Evolutionary conservation across 179 eudicot genomes (phyloP), one percentile per base, ranked within the genome.

Genomic region (Drosera spatulata): DNA sequence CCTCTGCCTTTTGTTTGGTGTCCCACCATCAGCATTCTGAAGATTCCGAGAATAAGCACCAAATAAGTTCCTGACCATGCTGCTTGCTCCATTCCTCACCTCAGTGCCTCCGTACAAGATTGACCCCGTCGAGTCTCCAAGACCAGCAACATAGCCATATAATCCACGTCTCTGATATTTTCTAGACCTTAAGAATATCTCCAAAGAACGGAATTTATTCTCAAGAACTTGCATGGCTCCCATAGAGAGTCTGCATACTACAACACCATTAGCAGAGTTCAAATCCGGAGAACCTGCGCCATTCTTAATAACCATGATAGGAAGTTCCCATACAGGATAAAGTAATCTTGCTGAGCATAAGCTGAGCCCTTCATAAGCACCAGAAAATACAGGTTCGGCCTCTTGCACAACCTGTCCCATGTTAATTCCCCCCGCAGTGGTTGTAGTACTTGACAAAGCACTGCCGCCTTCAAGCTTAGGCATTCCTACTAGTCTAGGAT

Each of bases 391-490:
- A 61, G 99, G 99, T 71, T 90, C 96, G 39, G 97, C 99, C 73
- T 90, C 97, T 71, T 94, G 97, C 70, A 94, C 97, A 64, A 94
- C 99, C 68, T 94, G 99, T 15, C 99, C 99, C 99, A 94, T 94
- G 77, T 97, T 89, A 78, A 93, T 89, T 14, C 99, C 96, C 58
- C 93, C 95, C 59, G 91, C 79, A 64, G 84, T 79, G 59, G 93
- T 80, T 77, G 95, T 85, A 40, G 88, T 79, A 71, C 76, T 85
- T 40, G 97, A 77, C 59, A 94, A 74, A 45, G 88, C 96, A 75
- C 82, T 85, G 64, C 76, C 79, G 64, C 96, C 99, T 75, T 94
- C 99, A 47, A 94, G 86, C 58, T 89, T 94, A 38, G 99, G 99
- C 65, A 90, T 61, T 67, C 99, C 97, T 64, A 94, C 99, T 69